phyloP scores from a whole-genome alignment of 163 green algal genomes.

The Coccomyxa subellipsoidea region DNA sequence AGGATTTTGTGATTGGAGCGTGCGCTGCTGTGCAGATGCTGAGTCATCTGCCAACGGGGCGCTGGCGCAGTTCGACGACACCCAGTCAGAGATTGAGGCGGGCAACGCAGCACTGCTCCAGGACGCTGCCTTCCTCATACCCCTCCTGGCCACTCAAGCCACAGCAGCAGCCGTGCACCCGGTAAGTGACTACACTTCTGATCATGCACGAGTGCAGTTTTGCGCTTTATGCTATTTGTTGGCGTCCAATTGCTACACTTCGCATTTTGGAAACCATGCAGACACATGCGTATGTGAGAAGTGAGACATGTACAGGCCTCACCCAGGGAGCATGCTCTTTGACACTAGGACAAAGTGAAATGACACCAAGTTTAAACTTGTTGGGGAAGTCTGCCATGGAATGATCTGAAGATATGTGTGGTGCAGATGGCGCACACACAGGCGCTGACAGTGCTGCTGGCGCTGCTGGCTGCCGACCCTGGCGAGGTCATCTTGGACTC shows the following conservation, averaged over 20 bases:
- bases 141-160: conserved; percentile 31
- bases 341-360: too few relatives aligned
- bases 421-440: conserved; percentile 31
- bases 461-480: conserved; percentile 46
- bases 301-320: not conserved
- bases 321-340: too few relatives aligned
- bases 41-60: not conserved
- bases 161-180: conserved; percentile 1
- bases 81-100: conserved; percentile 52
- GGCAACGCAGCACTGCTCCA: conserved; percentile 49
- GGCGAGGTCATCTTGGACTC: conserved; percentile 15
- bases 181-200: too few relatives aligned
- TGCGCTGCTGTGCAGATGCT: not conserved
- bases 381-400: too few relatives aligned
- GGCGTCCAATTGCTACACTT: too few relatives aligned
- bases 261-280: not conserved
- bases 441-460: conserved; percentile 60
- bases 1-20: too few relatives aligned
- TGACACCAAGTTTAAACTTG: too few relatives aligned
- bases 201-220: too few relatives aligned
- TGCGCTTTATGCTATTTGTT: too few relatives aligned
- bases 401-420: not conserved
- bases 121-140: conserved; percentile 29
- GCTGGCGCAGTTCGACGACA: conserved; percentile 36
- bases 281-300: not conserved